Percentiles rank a stretch among this genome's conserved stretches.
These are phyloP conservation scores for Backusella morwellensis DNA, from an alignment of 192 early-diverging fungal genomes.

Conservation along the genomic window DNA sequence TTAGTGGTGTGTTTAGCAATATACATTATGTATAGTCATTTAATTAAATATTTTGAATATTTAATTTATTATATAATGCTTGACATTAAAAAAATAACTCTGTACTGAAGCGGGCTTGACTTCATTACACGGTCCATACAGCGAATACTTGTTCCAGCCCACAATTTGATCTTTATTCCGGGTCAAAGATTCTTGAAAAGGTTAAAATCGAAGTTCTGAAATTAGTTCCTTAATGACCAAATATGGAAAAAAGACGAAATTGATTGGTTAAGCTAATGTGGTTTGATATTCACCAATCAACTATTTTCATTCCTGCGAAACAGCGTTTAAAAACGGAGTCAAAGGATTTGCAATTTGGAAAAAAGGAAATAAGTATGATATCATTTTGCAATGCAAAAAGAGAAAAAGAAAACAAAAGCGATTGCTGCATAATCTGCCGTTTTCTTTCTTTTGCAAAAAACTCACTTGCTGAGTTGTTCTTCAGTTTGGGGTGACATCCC, in stretches of 20 bases:
- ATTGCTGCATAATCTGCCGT: not conserved
- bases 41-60: not conserved
- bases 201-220: not conserved
- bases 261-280: not conserved
- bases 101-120: not conserved
- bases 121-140: not conserved
- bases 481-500: not conserved
- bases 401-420: not conserved
- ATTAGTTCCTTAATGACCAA: not conserved
- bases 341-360: not conserved
- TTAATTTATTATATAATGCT: not conserved
- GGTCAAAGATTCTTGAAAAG: not conserved
- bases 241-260: not conserved
- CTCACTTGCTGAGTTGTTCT: not conserved
- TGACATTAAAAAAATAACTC: not conserved
- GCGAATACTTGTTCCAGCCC: not conserved
- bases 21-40: not conserved
- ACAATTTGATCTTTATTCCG: not conserved
- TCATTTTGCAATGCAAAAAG: not conserved
- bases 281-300: conserved; percentile 1
- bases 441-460: not conserved
- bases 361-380: not conserved
- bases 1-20: not conserved
- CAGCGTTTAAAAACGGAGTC: not conserved
- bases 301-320: not conserved